Conservation (phyloP, 2,329 filamentous ascomycete genomes). For the Fusarium compactum region DNA sequence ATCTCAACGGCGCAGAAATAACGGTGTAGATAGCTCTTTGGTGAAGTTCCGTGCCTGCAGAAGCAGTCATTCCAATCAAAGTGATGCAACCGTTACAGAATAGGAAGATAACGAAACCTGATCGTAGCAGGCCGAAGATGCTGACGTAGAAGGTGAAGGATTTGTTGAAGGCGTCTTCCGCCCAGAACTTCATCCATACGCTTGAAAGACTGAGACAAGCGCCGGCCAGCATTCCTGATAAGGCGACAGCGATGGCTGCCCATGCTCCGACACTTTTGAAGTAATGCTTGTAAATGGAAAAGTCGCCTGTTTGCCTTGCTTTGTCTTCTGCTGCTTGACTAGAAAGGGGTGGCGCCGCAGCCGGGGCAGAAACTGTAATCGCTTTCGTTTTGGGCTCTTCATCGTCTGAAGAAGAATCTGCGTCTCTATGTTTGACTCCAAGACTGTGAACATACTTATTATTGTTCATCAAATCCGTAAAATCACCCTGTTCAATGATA, state of each 20-base stretch:
- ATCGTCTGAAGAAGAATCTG: neutral
- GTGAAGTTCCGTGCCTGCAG: conserved; percentile 52
- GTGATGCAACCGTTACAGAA: conserved; percentile 23
- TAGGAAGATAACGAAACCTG: conserved; percentile 36
- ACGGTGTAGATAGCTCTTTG: conserved; percentile 50
- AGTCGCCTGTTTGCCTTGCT: conserved; percentile 50
- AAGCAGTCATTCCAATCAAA: conserved; percentile 46
- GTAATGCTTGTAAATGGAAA: conserved; percentile 53
- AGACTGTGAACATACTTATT: conserved; percentile 56
- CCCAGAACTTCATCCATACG: conserved; percentile 59
- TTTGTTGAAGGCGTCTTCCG: conserved; percentile 47
- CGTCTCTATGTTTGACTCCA: conserved; percentile 45
- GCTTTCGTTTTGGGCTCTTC: conserved; percentile 1
- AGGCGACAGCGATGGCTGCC: conserved; percentile 35
- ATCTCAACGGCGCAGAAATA: conserved; percentile 55
- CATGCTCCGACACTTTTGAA: conserved; percentile 45
- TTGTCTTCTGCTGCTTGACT: conserved; percentile 35
- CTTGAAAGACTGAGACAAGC: conserved; percentile 48
- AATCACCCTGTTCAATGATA: conserved; percentile 57
- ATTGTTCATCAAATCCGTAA: conserved; percentile 46
- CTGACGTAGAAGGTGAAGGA: conserved; percentile 49
- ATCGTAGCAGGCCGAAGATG: conserved; percentile 47
- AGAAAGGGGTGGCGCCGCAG: neutral
- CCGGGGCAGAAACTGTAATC: neutral
- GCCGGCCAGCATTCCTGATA: conserved; percentile 42